A percentile compares a stretch with the other conserved stretches of the same genome.
Evolutionary conservation across 2,329 filamentous ascomycete genomes (phyloP).

Genomic region (Alternaria conjuncta): DNA sequence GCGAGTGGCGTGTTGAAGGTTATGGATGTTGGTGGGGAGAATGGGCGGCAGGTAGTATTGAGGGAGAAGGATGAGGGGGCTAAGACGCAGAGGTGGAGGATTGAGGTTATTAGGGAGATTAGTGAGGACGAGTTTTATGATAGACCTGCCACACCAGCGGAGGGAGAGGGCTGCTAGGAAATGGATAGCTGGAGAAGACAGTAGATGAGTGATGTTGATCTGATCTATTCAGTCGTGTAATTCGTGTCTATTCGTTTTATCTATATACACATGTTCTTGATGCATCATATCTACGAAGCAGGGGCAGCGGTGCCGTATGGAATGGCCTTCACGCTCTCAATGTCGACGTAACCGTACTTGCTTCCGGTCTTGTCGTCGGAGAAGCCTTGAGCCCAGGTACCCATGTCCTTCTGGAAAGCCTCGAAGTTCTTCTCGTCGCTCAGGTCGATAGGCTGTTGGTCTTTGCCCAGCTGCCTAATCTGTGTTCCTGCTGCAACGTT

Average conservation of each 20-base stretch:
- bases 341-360: conserved; percentile 56
- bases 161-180: neutral
- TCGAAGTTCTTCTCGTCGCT: conserved; percentile 56
- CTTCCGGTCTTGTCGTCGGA: conserved; percentile 47
- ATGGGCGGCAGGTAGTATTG: conserved; percentile 19
- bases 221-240: neutral
- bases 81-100: conserved; percentile 31
- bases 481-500: conserved; percentile 58
- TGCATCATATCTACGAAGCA: neutral
- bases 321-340: conserved; percentile 44
- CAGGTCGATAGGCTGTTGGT: conserved; percentile 61
- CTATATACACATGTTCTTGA: neutral
- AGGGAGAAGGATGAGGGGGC: conserved; percentile 18
- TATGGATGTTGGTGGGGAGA: conserved; percentile 27
- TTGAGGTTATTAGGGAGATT: conserved; percentile 24
- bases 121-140: conserved; percentile 10
- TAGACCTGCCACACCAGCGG: neutral
- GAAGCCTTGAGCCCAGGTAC: conserved; percentile 52
- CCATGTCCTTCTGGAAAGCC: conserved; percentile 58
- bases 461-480: conserved; percentile 61
- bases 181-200: too few species aligned
- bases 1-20: conserved; percentile 17
- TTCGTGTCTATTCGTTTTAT: neutral
- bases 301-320: conserved; percentile 45
- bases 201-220: neutral